Conservation (phyloP, 768 basidiomycete species). For the Pleurotus cornucopiae region DNA sequence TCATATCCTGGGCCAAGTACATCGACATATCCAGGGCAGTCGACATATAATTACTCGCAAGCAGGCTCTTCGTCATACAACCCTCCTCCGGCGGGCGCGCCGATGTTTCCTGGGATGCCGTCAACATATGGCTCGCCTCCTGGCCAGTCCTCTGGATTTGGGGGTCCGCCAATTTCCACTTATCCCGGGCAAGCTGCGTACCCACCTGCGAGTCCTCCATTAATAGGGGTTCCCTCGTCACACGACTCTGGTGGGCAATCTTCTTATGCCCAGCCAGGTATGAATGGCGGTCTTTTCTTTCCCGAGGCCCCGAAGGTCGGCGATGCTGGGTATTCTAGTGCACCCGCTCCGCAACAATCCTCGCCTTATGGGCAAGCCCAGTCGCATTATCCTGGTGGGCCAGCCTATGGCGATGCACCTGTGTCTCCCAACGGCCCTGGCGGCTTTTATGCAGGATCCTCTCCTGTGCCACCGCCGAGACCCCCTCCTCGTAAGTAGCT, state of each 20-base stretch:
- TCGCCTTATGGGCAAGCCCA: not conserved
- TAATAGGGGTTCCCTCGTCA: not conserved
- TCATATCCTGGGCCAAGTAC: slow-evolving; percentile 11
- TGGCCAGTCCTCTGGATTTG: not conserved
- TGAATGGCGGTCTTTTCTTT: slow-evolving; percentile 9
- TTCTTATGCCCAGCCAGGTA: not conserved
- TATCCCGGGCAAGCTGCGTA: slow-evolving; percentile 1
- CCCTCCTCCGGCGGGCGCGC: slow-evolving; percentile 9
- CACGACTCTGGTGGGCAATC: not conserved
- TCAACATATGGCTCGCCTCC: slow-evolving; percentile 2
- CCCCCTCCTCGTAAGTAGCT: slow-evolving; percentile 16
- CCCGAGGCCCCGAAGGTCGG: slow-evolving; percentile 7
- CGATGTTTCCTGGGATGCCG: slow-evolving; percentile 1
- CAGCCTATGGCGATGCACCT: no score
- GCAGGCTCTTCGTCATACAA: slow-evolving; percentile 14
- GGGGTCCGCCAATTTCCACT: not conserved
- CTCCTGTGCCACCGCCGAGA: slow-evolving; percentile 9
- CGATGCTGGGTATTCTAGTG: slow-evolving; percentile 8
- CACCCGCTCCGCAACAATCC: slow-evolving; percentile 10
- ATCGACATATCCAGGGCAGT: no score
- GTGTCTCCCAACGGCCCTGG: no score
- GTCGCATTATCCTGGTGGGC: not conserved
- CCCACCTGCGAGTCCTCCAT: not conserved
- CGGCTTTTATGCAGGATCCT: no score
- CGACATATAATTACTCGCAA: not conserved